phyloP scores from a whole-genome alignment of 2,329 filamentous ascomycete species.

The Ustulina deusta region DNA sequence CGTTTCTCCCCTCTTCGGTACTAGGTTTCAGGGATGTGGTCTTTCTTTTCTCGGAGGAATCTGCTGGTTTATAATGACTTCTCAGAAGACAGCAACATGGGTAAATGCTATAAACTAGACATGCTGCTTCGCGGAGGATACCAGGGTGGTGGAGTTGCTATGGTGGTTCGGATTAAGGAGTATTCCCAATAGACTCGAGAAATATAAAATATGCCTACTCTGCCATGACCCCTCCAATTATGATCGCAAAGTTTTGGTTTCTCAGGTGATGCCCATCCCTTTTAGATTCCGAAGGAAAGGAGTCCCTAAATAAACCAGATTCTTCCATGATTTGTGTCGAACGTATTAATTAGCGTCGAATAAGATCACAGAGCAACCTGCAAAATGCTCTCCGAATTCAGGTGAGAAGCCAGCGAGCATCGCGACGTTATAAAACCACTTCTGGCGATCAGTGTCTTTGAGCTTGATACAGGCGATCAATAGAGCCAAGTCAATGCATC shows the following conservation, averaged over 20 bases:
- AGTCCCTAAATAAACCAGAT: conserved; percentile 1
- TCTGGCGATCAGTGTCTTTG: not conserved
- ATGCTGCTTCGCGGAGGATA: too few relatives aligned
- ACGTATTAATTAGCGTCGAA: conserved; percentile 5
- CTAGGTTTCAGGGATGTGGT: not conserved
- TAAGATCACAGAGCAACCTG: conserved; percentile 3
- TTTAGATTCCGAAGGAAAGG: conserved; percentile 4
- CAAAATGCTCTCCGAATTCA: conserved; percentile 13
- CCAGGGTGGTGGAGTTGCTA: too few relatives aligned
- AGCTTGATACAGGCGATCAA: conserved; percentile 20
- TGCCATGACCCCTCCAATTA: too few relatives aligned
- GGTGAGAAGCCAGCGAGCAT: conserved; percentile 11
- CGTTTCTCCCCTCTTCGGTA: not conserved
- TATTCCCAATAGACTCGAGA: too few relatives aligned
- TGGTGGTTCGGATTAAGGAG: too few relatives aligned
- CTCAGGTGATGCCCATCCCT: not conserved
- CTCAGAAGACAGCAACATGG: too few relatives aligned
- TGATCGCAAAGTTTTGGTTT: too few relatives aligned
- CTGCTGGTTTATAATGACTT: not conserved
- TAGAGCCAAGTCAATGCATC: conserved; percentile 8
- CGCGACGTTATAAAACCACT: not conserved
- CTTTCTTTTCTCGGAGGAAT: not conserved
- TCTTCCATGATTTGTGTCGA: conserved; percentile 11
- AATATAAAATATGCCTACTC: too few relatives aligned
- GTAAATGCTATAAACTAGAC: too few relatives aligned